These are phyloP conservation scores for Naganishia onofrii DNA, from an alignment of 768 basidiomycete genomes.

Conservation along the genomic window DNA sequence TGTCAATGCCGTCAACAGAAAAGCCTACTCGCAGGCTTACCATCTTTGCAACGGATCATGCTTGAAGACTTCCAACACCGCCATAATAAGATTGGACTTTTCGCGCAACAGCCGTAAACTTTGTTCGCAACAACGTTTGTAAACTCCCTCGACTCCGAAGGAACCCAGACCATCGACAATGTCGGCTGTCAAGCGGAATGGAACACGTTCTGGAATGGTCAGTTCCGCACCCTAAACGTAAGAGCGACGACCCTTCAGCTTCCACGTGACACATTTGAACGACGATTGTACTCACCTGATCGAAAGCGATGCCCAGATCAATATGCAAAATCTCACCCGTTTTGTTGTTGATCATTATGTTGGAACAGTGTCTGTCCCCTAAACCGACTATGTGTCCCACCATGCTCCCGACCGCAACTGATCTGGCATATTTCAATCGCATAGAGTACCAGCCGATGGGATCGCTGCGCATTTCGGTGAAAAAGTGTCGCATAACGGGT, in stretches of 20 bases:
- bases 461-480: constrained; percentile 68
- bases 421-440: constrained; percentile 79
- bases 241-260: background rate
- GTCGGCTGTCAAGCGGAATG: constrained; percentile 92
- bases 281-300: constrained; percentile 63
- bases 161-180: constrained; percentile 87
- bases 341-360: constrained; percentile 83
- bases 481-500: constrained; percentile 92
- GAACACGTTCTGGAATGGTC: constrained; percentile 84
- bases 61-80: constrained; percentile 90
- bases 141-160: constrained; percentile 88
- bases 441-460: constrained; percentile 90
- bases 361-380: constrained; percentile 96
- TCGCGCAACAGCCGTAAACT: constrained; percentile 80
- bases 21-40: constrained; percentile 59
- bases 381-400: constrained; percentile 95
- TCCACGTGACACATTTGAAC: background rate
- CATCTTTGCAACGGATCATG: constrained; percentile 97
- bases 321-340: constrained; percentile 92
- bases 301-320: constrained; percentile 96
- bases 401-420: constrained; percentile 97
- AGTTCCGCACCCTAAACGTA: constrained; percentile 66
- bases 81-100: constrained; percentile 91
- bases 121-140: constrained; percentile 85
- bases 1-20: background rate